Evolutionary conservation across 495 filamentous ascomycete genomes (phyloP), one percentile per base, ranked within the genome.

Genomic region (Darksidea phi): DNA sequence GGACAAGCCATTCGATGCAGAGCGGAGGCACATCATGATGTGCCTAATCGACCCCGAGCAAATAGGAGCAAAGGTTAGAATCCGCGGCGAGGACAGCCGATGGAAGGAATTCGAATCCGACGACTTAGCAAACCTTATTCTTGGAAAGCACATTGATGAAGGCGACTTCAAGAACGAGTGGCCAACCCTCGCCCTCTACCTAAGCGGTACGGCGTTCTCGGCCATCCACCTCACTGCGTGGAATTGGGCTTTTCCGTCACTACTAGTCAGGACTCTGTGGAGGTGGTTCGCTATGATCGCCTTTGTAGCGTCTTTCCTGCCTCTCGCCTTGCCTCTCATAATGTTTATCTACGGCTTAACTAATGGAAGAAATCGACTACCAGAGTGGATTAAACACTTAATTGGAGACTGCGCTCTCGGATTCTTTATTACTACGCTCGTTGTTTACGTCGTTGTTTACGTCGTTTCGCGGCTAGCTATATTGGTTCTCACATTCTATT

Each of bases 1-100:
- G 54, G 26, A 57, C 28, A 57, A 57, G 26, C 54, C 54, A 24
- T 57, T 32, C 23, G 54, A 57, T 21, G 23, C 48, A 15, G 12
- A n/a, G n/a, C n/a, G 38, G 11, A 24, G 34, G 11, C 41, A 38
- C 2, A 57, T 42, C 6, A 17, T 47, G 2, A 46, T 57, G 8
- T 10, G 20, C 13, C 6, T 57, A 18, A 13, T 21, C 2, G 2
- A 11, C 12, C 3, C 15, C 23, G 17, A 21, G 48, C 28, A 23
- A 13, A 12, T 36, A 8, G 36, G 36, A 8, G 15, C 36, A 38
- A 7, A 38, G 7, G 15, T 15, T 15, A 15, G 8, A 7, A 7
- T 8, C 36, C 15, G 36, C 8, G 8, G 15, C 36, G 36, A 38
- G 36, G 36, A n/a, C 36, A 38, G 7, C 36, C 36, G 36, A 15